Conservation (phyloP, 305 asterid species). For the Fraxinus xanthoxyloides region DNA sequence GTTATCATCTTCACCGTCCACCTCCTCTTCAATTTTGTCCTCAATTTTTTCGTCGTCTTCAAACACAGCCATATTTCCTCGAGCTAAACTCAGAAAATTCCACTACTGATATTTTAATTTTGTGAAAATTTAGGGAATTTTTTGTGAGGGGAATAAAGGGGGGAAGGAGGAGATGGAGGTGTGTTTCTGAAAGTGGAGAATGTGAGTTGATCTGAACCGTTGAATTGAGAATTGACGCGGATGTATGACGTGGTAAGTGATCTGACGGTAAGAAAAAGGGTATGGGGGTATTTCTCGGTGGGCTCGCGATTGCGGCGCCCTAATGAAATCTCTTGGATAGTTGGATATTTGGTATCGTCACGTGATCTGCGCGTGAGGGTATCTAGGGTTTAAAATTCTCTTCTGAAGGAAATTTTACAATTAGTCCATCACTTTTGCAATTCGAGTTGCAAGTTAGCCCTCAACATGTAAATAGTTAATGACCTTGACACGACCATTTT, state of each 20-base stretch:
- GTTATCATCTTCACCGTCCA: constrained; percentile 30
- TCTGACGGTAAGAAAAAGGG: constrained; percentile 30
- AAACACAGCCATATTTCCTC: constrained; percentile 44
- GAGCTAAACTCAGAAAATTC: constrained; percentile 16
- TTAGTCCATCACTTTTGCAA: background rate
- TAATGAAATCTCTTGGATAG: constrained; percentile 7
- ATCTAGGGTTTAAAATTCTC: constrained; percentile 70
- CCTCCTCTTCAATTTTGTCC: constrained; percentile 42
- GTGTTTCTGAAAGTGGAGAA: constrained; percentile 27
- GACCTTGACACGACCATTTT: background rate
- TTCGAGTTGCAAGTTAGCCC: background rate
- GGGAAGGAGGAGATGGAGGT: constrained; percentile 35
- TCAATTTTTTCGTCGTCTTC: constrained; percentile 49
- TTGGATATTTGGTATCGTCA: constrained; percentile 23
- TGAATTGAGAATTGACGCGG: constrained; percentile 27
- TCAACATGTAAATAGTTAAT: background rate
- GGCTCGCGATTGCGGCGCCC: constrained; percentile 45
- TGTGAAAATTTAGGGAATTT: background rate
- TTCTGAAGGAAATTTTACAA: background rate
- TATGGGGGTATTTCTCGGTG: constrained; percentile 15
- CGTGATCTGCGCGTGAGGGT: constrained; percentile 54
- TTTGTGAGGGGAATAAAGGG: constrained; percentile 15
- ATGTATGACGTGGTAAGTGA: constrained; percentile 49
- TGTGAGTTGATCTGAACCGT: constrained; percentile 50
- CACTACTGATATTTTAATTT: constrained; percentile 8